Evolutionary conservation across 331 rosid species (phyloP).

Genomic region (Malus hybrid): DNA sequence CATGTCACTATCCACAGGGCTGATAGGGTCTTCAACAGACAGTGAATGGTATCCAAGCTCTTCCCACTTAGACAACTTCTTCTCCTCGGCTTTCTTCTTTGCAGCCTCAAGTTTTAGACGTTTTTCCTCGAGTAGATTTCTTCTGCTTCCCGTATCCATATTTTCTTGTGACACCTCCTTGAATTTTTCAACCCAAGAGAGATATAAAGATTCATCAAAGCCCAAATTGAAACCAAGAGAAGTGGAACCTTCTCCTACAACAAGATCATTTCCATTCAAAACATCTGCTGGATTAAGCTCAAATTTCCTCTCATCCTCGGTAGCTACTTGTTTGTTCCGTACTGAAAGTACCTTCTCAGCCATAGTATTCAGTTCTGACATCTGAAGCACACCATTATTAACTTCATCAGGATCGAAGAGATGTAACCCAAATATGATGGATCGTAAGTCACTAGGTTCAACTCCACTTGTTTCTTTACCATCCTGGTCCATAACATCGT

Average conservation of each 20-base stretch:
- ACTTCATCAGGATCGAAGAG: slow-evolving; percentile 53
- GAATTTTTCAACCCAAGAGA: slow-evolving; percentile 80
- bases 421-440: slow-evolving; percentile 72
- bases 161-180: slow-evolving; percentile 55
- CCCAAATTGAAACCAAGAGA: slow-evolving; percentile 32
- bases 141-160: slow-evolving; percentile 36
- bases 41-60: slow-evolving; percentile 73
- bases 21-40: slow-evolving; percentile 44
- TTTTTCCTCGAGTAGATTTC: slow-evolving; percentile 37
- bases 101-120: slow-evolving; percentile 53
- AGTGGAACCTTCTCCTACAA: slow-evolving; percentile 29
- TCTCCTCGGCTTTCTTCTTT: slow-evolving; percentile 70
- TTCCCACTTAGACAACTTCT: slow-evolving; percentile 72
- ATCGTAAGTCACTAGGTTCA: slow-evolving; percentile 61
- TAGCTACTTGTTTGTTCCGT: slow-evolving; percentile 31
- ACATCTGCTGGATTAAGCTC: slow-evolving; percentile 51
- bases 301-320: slow-evolving; percentile 55
- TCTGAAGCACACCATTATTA: slow-evolving; percentile 29
- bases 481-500: slow-evolving; percentile 39
- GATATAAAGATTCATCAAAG: slow-evolving; percentile 74
- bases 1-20: slow-evolving; percentile 33
- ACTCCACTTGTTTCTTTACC: slow-evolving; percentile 37
- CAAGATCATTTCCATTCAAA: slow-evolving; percentile 27
- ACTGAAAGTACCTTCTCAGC: slow-evolving; percentile 63
- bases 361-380: slow-evolving; percentile 54